Base-by-base conservation (phyloP, 495 filamentous ascomycete genomes). In the Penicillium waksmanii region DNA sequence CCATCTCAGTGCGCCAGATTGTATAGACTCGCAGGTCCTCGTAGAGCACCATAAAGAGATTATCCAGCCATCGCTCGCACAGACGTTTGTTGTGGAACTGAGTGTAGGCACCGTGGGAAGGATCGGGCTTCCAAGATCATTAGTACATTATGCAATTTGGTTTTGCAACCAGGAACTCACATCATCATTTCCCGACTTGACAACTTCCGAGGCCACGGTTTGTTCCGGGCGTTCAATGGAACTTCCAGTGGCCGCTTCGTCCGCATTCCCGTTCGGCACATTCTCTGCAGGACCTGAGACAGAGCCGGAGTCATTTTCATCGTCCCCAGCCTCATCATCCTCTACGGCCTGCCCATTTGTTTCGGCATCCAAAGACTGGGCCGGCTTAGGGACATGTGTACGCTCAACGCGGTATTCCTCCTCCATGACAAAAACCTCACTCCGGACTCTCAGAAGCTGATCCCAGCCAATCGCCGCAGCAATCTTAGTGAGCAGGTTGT, bases 341-440 rank as follows among this genome's bases (percentile, higher is more conserved):
- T 15, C 46, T 2, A n/a, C 33, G 17, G 47, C 64, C 5, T 68
- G 53, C 6, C 77, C 81, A 50, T 87, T 84, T 57, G 57, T 69
- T 54, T 77, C 73, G 3, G 62, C 55, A n/a, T 55, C 82, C 48
- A 85, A 85, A 31, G 80, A 69, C 3, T 80, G 70, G 15, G 78
- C 77, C 43, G 77, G 69, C 51, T 83, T 79, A n/a, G 78, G 70
- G 13, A 78, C 73, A 55, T 88, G 87, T 58, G 95, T 89, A 63
- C 91, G 93, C 74, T 98, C 95, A 53, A 84, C 88, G 15, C 96
- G 85, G 64, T 98, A 98, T 71, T 98, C 95, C 67, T 98, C 95
- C 68, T 98, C 95, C 95, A 98, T 98, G 31, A 98, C 96, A 65
- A 98, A 98, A 5, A 98, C 95, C 58, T 94, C 91, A 75, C 94